Evolutionary conservation across 192 early-diverging fungal species (phyloP).

Genomic region (Gryganskiella cystojenkinii): DNA sequence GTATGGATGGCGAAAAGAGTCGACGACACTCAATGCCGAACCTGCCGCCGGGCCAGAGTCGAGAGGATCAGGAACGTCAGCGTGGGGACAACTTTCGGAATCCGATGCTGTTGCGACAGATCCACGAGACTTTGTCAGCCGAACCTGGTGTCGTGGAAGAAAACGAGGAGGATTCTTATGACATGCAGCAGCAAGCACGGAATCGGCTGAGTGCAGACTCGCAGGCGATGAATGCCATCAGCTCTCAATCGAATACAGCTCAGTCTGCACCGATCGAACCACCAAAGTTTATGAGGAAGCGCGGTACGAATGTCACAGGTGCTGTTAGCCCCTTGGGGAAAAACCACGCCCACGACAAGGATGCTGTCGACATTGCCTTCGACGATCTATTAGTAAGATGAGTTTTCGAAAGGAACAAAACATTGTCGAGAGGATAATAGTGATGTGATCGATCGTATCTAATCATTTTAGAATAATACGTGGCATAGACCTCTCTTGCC

Average conservation of each 20-base stretch:
- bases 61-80: slow-evolving; percentile 33
- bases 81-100: slow-evolving; percentile 35
- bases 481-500: slow-evolving; percentile 22
- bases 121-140: background rate
- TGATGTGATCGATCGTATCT: background rate
- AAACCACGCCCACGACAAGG: slow-evolving; percentile 4
- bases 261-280: background rate
- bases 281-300: background rate
- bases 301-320: background rate
- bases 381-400: slow-evolving; percentile 36
- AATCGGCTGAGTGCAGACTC: slow-evolving; percentile 26
- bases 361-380: slow-evolving; percentile 36
- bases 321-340: background rate
- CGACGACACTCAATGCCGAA: slow-evolving; percentile 49
- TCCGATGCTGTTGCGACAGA: slow-evolving; percentile 18
- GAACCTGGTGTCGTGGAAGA: background rate
- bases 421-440: background rate
- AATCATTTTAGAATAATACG: background rate
- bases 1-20: slow-evolving; percentile 19
- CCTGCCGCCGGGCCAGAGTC: slow-evolving; percentile 36
- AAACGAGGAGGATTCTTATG: slow-evolving; percentile 26
- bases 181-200: slow-evolving; percentile 20
- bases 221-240: slow-evolving; percentile 4
- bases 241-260: background rate
- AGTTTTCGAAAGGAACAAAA: background rate